Evolutionary conservation across 768 basidiomycete genomes (phyloP).

Genomic region (Psilocybe sp.): DNA sequence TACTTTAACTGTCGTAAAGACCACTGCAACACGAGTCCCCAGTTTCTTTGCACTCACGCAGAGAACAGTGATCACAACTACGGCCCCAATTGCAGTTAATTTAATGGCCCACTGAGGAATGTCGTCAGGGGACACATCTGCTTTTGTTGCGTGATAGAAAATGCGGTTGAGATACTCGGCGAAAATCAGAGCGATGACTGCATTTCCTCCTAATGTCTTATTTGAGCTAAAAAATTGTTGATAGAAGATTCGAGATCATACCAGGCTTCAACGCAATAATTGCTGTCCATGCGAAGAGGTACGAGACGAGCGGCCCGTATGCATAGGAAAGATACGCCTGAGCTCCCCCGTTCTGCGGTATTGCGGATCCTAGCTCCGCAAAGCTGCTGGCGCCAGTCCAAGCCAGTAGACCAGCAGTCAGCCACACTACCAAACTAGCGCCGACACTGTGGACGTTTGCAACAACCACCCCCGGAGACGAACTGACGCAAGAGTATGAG

Average conservation of each 20-base stretch:
- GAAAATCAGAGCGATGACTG: conserved; percentile 87
- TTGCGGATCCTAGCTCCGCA: conserved; percentile 87
- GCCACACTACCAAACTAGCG: conserved; percentile 85
- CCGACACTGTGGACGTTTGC: conserved; percentile 89
- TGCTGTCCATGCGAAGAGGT: conserved; percentile 93
- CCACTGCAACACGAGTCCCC: conserved; percentile 78
- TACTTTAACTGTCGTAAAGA: conserved; percentile 89
- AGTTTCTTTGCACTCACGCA: conserved; percentile 77
- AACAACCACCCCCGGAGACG: conserved; percentile 89
- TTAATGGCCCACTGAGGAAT: conserved; percentile 93
- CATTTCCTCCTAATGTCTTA: conserved; percentile 53
- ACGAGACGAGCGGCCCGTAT: conserved; percentile 84
- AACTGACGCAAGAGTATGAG: conserved; percentile 40
- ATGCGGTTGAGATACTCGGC: conserved; percentile 91
- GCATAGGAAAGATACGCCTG: conserved; percentile 88
- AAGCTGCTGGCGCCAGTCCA: conserved; percentile 98
- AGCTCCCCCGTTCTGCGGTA: conserved; percentile 72
- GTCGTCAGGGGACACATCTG: conserved; percentile 69
- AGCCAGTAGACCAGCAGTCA: conserved; percentile 75
- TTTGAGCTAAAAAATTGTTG: neutral
- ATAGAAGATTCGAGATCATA: conserved; percentile 22
- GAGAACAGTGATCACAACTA: conserved; percentile 69
- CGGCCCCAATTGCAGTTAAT: conserved; percentile 73
- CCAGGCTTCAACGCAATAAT: conserved; percentile 87
- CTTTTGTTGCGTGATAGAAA: conserved; percentile 72